phyloP scores from a whole-genome alignment of 176 grass and related monocot species.

The Typha latifolia region DNA sequence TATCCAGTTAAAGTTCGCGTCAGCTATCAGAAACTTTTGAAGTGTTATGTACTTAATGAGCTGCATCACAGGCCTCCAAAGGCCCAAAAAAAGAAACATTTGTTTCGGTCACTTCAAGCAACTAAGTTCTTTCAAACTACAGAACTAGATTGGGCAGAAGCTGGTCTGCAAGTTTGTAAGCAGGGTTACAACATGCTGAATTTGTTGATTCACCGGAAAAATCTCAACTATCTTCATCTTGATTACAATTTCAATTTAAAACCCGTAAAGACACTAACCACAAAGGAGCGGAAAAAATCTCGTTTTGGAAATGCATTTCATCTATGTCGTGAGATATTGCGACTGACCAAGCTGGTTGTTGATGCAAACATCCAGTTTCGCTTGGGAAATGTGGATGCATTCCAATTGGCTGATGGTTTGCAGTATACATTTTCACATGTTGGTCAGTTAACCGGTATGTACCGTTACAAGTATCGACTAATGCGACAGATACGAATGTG shows the following conservation, averaged over 20 bases:
- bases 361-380: slow-evolving; percentile 99
- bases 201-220: slow-evolving; percentile 96
- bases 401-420: slow-evolving; percentile 93
- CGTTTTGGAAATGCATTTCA: slow-evolving; percentile 99
- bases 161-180: slow-evolving; percentile 93
- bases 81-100: slow-evolving; percentile 95
- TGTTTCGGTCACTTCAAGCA: slow-evolving; percentile 87
- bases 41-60: slow-evolving; percentile 95
- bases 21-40: slow-evolving; percentile 93
- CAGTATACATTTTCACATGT: slow-evolving; percentile 99
- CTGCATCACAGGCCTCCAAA: slow-evolving; percentile 87
- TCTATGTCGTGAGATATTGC: slow-evolving; percentile 91
- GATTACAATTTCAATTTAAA: slow-evolving; percentile 99
- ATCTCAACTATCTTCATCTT: slow-evolving; percentile 94
- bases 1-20: slow-evolving; percentile 98
- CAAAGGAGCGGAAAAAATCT: slow-evolving; percentile 97
- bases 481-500: slow-evolving; percentile 99
- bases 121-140: slow-evolving; percentile 99
- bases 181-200: slow-evolving; percentile 99
- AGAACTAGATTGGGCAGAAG: slow-evolving; percentile 97
- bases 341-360: slow-evolving; percentile 91
- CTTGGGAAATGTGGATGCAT: slow-evolving; percentile 91
- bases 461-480: slow-evolving; percentile 89
- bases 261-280: slow-evolving; percentile 96
- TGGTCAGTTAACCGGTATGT: slow-evolving; percentile 98